Conservation (phyloP, 2,329 filamentous ascomycete species). For the Alternaria sp. region DNA sequence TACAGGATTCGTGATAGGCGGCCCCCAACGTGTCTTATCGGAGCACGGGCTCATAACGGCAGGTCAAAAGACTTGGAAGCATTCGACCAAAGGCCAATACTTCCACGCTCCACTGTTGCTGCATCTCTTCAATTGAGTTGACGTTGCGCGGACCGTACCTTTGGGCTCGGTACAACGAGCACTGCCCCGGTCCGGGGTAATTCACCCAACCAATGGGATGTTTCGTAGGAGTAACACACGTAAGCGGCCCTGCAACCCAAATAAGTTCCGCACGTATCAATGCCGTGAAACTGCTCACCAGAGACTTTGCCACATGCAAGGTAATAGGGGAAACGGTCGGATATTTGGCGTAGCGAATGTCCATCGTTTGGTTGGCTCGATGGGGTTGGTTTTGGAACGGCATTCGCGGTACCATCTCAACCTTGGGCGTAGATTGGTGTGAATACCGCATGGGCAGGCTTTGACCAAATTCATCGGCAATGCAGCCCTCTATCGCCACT, state of each 20-base stretch:
- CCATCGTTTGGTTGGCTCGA: no score
- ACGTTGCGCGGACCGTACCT: neutral
- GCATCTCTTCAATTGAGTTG: rapidly evolving
- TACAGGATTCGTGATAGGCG: neutral
- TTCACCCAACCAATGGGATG: no score
- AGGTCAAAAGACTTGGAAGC: neutral
- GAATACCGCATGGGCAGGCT: neutral
- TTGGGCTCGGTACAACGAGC: neutral
- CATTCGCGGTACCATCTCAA: no score
- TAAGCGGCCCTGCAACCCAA: no score
- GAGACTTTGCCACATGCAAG: neutral
- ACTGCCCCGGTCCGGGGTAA: no score
- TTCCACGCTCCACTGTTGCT: no score
- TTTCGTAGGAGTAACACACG: neutral
- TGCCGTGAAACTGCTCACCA: neutral
- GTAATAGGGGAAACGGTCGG: neutral
- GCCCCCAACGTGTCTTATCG: no score
- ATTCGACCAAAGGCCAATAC: neutral
- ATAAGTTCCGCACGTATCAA: neutral
- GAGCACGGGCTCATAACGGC: neutral
- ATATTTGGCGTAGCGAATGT: no score
- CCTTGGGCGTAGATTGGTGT: no score
- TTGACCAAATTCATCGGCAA: neutral
- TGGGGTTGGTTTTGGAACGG: no score
- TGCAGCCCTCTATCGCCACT: neutral